Evolutionary conservation across 78 protist species (phyloP), one percentile per base, ranked within the genome.

Genomic region (Dictyostelium citrinum): DNA sequence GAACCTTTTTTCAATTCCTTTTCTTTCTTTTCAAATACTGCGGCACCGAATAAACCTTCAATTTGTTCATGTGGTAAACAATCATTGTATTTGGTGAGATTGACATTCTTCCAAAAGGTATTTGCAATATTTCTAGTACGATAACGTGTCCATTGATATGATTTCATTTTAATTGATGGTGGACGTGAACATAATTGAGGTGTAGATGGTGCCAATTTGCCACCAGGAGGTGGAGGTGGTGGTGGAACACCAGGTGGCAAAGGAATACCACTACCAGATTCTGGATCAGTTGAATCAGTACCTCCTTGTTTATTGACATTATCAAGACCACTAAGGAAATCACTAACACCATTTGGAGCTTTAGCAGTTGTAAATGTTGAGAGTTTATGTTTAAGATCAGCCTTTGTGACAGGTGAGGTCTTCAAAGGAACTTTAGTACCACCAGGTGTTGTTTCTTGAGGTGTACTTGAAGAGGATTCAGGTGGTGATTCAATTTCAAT

Each of bases 171-270:
- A 49, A 39, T 11, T 31, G 35, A 9, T 17, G 93, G 93, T 27
- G 93, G 82, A 45, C 76, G 58, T 3, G 81, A 41, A 60, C 93
- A 88, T 20, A 72, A 20, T 55, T 88, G 80, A 20, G 93, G 93
- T 31, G 93, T 88, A 5, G 93, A 51, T 22, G 93, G 93, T 35
- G 93, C 85, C 58, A 61, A 43, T 75, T 33, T 76, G 4, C 93
- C 93, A 6, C 80, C 80, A 17, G 85, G 84, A 20, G 93, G 93
- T 22, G 93, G 93, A 8, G 93, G 93, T 14, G 93, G 93, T 11
- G 93, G 93, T 33, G 72, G 84, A 1, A 14, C 83, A 12, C 92
- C 92, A 12, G 90, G 90, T 49, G 82, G 82, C 7, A 68, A 45
- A 33, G 91, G 91, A 0, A 71, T 31, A n/a, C 75, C 35, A 20